Evolutionary conservation across 306 rosid species (phyloP).

Genomic region (Elaeagnus macrophylla): DNA sequence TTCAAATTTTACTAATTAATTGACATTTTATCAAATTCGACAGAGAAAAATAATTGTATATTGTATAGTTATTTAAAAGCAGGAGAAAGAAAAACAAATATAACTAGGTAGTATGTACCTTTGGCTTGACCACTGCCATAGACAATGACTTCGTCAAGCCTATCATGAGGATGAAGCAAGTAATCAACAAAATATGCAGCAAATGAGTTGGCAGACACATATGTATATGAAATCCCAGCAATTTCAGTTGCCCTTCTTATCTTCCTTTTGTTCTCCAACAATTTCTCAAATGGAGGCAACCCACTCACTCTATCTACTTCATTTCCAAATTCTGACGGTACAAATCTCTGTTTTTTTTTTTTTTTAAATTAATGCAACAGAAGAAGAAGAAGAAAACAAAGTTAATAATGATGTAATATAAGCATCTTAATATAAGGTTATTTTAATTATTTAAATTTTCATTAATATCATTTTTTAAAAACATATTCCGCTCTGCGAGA

Average conservation of each 20-base stretch:
- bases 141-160: slow-evolving; percentile 16
- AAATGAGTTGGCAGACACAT: slow-evolving; percentile 26
- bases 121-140: slow-evolving; percentile 34
- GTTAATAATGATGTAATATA: no score
- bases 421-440: no score
- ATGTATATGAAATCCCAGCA: slow-evolving; percentile 33
- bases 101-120: slow-evolving; percentile 1
- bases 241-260: slow-evolving; percentile 40
- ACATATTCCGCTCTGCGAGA: no score
- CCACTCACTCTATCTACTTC: slow-evolving; percentile 29
- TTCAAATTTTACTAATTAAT: no score
- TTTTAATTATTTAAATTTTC: no score
- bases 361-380: neutral
- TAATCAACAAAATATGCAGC: slow-evolving; percentile 28
- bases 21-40: no score
- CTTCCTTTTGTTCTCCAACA: slow-evolving; percentile 31
- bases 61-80: no score
- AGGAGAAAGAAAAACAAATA: neutral
- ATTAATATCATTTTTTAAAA: no score
- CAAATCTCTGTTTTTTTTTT: slow-evolving; percentile 28
- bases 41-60: no score
- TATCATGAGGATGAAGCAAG: slow-evolving; percentile 28
- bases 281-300: slow-evolving; percentile 30
- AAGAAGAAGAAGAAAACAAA: no score
- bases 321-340: slow-evolving; percentile 36